phyloP scores from a whole-genome alignment of 2,329 filamentous ascomycete species.

The Periconia digitata region DNA sequence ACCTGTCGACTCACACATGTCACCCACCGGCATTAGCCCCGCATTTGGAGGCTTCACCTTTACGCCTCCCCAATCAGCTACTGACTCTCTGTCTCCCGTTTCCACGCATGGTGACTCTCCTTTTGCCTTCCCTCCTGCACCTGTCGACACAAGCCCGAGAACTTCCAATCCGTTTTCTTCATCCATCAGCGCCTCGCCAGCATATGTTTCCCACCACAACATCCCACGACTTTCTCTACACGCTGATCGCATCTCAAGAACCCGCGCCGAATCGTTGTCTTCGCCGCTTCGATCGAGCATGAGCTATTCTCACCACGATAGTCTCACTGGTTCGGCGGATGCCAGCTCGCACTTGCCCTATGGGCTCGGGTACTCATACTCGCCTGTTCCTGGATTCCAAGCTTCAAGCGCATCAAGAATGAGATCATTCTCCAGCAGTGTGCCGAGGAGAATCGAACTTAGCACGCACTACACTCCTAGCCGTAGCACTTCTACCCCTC shows the following conservation, averaged over 20 bases:
- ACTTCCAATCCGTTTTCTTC: slow-evolving; percentile 45
- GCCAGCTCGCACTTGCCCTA: slow-evolving; percentile 37
- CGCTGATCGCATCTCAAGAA: slow-evolving; percentile 45
- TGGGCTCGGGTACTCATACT: slow-evolving; percentile 43
- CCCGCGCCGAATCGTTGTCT: slow-evolving; percentile 45
- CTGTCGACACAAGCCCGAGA: slow-evolving; percentile 39
- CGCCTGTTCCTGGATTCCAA: slow-evolving; percentile 45
- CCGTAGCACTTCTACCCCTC: slow-evolving; percentile 39
- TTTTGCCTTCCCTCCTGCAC: slow-evolving; percentile 42
- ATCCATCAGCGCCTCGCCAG: slow-evolving; percentile 32
- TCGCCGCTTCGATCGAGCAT: slow-evolving; percentile 51
- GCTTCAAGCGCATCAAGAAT: slow-evolving; percentile 40
- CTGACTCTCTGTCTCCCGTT: slow-evolving; percentile 50
- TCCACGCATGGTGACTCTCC: slow-evolving; percentile 46
- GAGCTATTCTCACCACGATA: slow-evolving; percentile 43
- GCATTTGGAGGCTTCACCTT: slow-evolving; percentile 69
- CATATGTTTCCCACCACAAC: slow-evolving; percentile 41
- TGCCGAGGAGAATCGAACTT: slow-evolving; percentile 44
- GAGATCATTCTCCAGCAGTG: slow-evolving; percentile 43
- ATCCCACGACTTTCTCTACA: slow-evolving; percentile 48
- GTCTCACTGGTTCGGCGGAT: slow-evolving; percentile 27
- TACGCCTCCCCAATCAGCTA: slow-evolving; percentile 55
- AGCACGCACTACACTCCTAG: slow-evolving; percentile 43
- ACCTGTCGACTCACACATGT: slow-evolving; percentile 67
- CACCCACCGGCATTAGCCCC: slow-evolving; percentile 67